Base-by-base conservation (phyloP, 768 basidiomycete species). In the Mycena filopes region DNA sequence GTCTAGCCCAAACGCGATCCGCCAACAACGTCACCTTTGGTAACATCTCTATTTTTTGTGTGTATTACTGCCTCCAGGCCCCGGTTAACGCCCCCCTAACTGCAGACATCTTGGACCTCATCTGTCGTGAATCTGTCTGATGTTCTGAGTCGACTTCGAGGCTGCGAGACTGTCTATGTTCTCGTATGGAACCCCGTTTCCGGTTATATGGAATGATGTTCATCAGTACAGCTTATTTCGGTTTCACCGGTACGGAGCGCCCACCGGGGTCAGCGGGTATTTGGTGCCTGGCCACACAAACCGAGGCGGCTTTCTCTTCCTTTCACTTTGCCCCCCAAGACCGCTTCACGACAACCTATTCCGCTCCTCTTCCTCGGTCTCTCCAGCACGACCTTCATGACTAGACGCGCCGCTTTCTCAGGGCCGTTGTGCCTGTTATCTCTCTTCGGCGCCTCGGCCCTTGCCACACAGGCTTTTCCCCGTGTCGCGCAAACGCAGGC, bases 401-500 rank as follows among this genome's bases (percentile, higher is more conserved):
- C 58, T 28, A 21, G 54, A 33, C 36, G 25, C 31, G 2, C n/a
- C n/a, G n/a, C 48, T 16, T 36, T 61, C 11, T 55, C 54, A 13
- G 57, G 59, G 59, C 48, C 45, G 9, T 38, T 57, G 41, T 10
- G 55, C 55, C 60, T 66, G 25, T 16, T 57, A 29, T 66, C 18
- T 42, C 20, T 61, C 42, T 46, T 53, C 33, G 54, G 58, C 20
- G 25, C 59, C 16, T 28, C 49, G 25, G 12, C 55, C 20, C 54
- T 11, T 25, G 43, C 59, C 16, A 31, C 59, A 18, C 43, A 26
- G 12, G n/a, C 59, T 29, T 7, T 56, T n/a, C 25, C 56, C 4
- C 51, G 56, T 36, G 26, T 28, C 10, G 48, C 23, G 38, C 67
- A 71, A 33, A 74, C 70, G 2, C 63, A 64, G 20, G 77, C 75